Base-by-base conservation (phyloP, 73 alveolate genomes). In the Paramecium caudatum region DNA sequence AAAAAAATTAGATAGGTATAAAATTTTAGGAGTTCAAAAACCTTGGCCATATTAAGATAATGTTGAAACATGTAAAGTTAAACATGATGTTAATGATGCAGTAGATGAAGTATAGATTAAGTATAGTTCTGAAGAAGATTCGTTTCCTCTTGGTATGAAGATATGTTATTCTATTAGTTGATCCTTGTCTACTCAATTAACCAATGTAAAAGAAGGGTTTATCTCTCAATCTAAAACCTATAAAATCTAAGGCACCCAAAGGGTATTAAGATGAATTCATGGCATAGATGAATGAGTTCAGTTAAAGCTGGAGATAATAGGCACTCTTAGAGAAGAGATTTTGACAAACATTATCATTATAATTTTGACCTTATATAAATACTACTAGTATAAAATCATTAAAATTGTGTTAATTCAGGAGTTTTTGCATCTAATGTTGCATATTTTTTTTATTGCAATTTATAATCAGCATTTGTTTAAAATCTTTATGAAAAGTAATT, bases 61-160 rank as follows among this genome's bases (percentile, higher is more conserved):
- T 74, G 69, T 41, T 6, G 88, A 74, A n/a, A 74, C 88, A 8
- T 74, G 88, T 43, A 74, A 74, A 74, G 12, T 74, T 3, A 74
- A 74, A 41, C 68, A 74, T 41, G 62, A 74, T 19, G 19, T 21
- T 3, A 55, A 55, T 65, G 83, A 65, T 25, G 49, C 49, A n/a
- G 13, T 65, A 32, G 47, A 55, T 7, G 80, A 74, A 2, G 88
- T 41, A 17, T 15, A 27, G 8, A 37, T 19, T 12, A 74, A 41
- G n/a, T 74, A 74, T 74, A 74, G 88, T 13, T 74, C 88, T 2
- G 88, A 74, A 12, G 80, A 55, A 27, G 88, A 74, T 15, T 74
- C 88, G 4, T 27, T 74, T 17, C 88, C 69, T 19, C 43, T 74
- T 74, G 68, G 88, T 74, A 74, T 34, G 12, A 16, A 41, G 19